Conservation (phyloP, 768 basidiomycete species). For the Leucogyrophana mollusca region DNA sequence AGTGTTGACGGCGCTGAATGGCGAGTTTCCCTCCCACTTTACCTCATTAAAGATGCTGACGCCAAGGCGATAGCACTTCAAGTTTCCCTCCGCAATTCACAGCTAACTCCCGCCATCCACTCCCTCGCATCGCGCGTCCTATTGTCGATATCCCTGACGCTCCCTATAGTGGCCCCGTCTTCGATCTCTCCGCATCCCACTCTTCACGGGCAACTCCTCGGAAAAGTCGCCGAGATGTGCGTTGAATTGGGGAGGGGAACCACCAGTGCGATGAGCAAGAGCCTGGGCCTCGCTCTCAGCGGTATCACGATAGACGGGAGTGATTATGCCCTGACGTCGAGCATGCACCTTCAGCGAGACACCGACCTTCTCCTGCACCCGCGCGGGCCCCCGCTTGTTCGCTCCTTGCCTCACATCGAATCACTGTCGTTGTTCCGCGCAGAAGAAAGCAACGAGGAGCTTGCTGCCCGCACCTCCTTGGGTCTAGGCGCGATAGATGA, state of each 20-base stretch:
- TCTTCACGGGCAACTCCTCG: conserved; percentile 45
- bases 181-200: conserved; percentile 51
- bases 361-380: conserved; percentile 75
- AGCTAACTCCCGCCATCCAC: conserved; percentile 50
- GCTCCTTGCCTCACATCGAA: conserved; percentile 64
- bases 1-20: conserved; percentile 54
- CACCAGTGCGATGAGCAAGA: conserved; percentile 58
- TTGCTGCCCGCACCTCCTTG: conserved; percentile 40
- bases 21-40: conserved; percentile 36
- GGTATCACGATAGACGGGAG: conserved; percentile 28
- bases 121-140: conserved; percentile 61
- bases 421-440: conserved; percentile 55
- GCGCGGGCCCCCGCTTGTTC: conserved; percentile 72
- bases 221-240: conserved; percentile 47
- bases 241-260: conserved; percentile 53
- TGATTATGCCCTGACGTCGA: conserved; percentile 18
- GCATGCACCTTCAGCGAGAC: conserved; percentile 27
- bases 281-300: conserved; percentile 53
- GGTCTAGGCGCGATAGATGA: conserved; percentile 29
- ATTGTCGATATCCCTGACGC: conserved; percentile 52
- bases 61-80: conserved; percentile 43
- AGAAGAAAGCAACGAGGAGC: conserved; percentile 69
- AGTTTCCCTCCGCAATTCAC: conserved; percentile 45
- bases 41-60: not conserved
- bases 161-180: conserved; percentile 55